These are phyloP conservation scores for Pholiota adiposa DNA, from an alignment of 1,284 basidiomycete genomes.

Conservation along the genomic window DNA sequence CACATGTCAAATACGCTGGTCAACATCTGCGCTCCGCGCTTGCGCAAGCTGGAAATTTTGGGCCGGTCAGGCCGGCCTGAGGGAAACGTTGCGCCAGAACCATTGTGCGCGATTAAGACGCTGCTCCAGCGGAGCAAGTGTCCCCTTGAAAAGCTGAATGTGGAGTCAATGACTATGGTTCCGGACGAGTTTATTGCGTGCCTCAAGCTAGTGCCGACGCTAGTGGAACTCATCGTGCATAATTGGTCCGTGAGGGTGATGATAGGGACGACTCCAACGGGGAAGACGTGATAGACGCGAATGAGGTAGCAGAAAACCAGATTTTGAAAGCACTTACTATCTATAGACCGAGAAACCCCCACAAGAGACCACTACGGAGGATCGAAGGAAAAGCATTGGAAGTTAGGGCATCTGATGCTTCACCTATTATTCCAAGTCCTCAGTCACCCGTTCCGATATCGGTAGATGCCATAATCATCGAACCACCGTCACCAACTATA, in stretches of 20 bases:
- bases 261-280: slow-evolving; percentile 1
- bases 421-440: background rate
- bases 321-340: slow-evolving; percentile 27
- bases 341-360: background rate
- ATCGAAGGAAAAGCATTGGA: background rate
- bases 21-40: slow-evolving; percentile 25
- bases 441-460: background rate
- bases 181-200: slow-evolving; percentile 26
- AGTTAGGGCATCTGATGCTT: background rate
- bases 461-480: background rate
- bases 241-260: slow-evolving; percentile 25
- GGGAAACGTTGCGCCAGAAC: slow-evolving; percentile 20
- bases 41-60: slow-evolving; percentile 27
- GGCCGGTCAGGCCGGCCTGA: slow-evolving; percentile 26
- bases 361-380: too few species aligned
- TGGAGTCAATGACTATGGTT: slow-evolving; percentile 27
- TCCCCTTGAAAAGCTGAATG: slow-evolving; percentile 25
- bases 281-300: slow-evolving; percentile 8
- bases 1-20: slow-evolving; percentile 29
- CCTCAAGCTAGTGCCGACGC: slow-evolving; percentile 22
- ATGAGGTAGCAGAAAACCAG: slow-evolving; percentile 25
- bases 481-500: background rate
- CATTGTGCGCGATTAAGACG: slow-evolving; percentile 22
- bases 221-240: slow-evolving; percentile 25
- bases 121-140: slow-evolving; percentile 24